Evolutionary conservation across 192 early-diverging fungal species (phyloP).

Genomic region (Lunasporangiospora selenospora): DNA sequence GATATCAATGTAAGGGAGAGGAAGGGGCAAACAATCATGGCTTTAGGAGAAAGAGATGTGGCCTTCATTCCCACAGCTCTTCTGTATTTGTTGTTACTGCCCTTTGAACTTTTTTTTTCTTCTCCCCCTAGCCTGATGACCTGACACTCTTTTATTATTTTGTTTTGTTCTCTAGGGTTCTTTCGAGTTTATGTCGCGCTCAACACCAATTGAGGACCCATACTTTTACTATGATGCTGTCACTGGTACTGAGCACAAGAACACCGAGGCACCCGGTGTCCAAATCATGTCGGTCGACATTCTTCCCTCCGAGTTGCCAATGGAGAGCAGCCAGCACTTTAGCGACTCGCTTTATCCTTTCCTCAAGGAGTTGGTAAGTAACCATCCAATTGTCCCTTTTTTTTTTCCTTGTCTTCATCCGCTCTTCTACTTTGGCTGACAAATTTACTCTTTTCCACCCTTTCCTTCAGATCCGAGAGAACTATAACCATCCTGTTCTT

Average conservation of each 20-base stretch:
- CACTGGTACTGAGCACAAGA: slow-evolving; percentile 64
- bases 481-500: slow-evolving; percentile 72
- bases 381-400: not conserved
- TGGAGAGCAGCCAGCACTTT: slow-evolving; percentile 95
- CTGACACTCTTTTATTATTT: not conserved
- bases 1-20: slow-evolving; percentile 76
- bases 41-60: not conserved
- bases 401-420: not conserved
- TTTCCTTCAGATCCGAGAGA: slow-evolving; percentile 50
- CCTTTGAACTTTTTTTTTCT: not conserved
- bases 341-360: slow-evolving; percentile 84
- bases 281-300: slow-evolving; percentile 99
- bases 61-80: no score
- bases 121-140: not conserved
- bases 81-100: no score
- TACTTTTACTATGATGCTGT: slow-evolving; percentile 94
- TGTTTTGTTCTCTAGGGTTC: slow-evolving; percentile 68
- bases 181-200: slow-evolving; percentile 92
- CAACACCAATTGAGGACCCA: slow-evolving; percentile 88
- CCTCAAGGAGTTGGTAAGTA: slow-evolving; percentile 78
- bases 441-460: slow-evolving; percentile 2
- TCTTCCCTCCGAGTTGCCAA: slow-evolving; percentile 93
- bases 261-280: slow-evolving; percentile 76
- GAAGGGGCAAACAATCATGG: not conserved
- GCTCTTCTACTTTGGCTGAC: not conserved